phyloP scores from a whole-genome alignment of 805 yeast genomes.

The Candida endomychidarum region DNA sequence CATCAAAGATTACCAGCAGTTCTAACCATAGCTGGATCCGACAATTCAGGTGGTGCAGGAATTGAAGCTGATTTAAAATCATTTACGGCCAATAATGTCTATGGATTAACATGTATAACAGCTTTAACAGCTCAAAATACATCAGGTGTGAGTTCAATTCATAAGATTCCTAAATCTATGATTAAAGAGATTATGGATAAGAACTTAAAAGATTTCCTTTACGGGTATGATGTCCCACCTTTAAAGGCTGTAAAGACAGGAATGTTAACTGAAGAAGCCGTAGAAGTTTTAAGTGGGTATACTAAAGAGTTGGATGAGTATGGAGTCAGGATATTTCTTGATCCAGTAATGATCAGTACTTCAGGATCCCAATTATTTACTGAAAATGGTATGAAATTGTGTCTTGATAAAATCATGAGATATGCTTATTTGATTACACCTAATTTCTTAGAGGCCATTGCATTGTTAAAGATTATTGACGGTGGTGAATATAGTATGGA shows the following conservation, averaged over 20 bases:
- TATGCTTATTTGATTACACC: constrained; percentile 70
- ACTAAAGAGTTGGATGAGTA: constrained; percentile 28
- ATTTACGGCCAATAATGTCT: constrained; percentile 69
- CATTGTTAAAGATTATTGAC: constrained; percentile 33
- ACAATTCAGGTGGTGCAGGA: constrained; percentile 89
- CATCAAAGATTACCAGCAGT: constrained; percentile 20
- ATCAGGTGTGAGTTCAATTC: constrained; percentile 42
- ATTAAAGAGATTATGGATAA: constrained; percentile 51
- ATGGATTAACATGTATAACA: constrained; percentile 73
- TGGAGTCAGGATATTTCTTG: constrained; percentile 53
- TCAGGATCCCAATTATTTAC: constrained; percentile 65
- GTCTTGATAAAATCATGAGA: constrained; percentile 47
- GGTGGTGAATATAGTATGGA: constrained; percentile 12
- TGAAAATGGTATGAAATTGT: constrained; percentile 42
- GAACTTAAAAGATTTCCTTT: constrained; percentile 56
- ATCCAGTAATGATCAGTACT: constrained; percentile 84
- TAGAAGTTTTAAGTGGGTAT: constrained; percentile 43
- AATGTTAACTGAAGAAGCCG: constrained; percentile 60
- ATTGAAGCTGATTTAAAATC: constrained; percentile 87
- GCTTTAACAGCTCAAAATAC: constrained; percentile 84
- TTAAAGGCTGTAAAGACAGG: constrained; percentile 77
- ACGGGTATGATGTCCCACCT: constrained; percentile 28
- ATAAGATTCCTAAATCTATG: constrained; percentile 42
- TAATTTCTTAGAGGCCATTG: constrained; percentile 64
- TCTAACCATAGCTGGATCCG: constrained; percentile 66